Evolutionary conservation across 345 rosid species (phyloP), one percentile per base, ranked within the genome.

Genomic region (Odontarrhena argentea): DNA sequence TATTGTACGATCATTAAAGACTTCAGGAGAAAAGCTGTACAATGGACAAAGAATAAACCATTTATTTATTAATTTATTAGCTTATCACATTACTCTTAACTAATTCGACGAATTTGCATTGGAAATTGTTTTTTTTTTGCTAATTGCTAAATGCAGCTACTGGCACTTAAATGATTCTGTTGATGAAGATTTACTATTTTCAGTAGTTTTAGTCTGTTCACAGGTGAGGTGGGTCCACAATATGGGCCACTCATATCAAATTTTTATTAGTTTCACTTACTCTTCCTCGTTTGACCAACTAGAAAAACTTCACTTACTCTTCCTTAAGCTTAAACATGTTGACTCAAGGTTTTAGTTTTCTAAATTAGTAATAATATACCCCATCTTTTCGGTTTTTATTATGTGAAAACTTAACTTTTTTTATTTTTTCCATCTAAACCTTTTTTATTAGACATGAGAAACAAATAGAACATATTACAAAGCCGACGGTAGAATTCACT

Each of bases 1-100:
- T 54, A 44, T 35, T 13, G 65, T 68, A 57, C 57, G 44, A 10
- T 37, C 35, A 55, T 45, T 24, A 18, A 55, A 55, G 36, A 51
- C 67, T 42, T 69, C 67, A 60, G 44, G 74, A 50, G 67, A 57
- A 56, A 36, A 58, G 63, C 46, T 45, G 55, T 46, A 18, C 22
- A 55, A 34, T 35, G 5, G 42, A 40, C 3, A 55, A 37, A 22
- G 38, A 56, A 18, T 3, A 32, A 43, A 42, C 41, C 1, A 18
- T 18, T 18, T 18, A 18, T 57, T 7, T 2, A 3, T 11, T 6
- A 7, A 11, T 11, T 42, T 35, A 38, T 34, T 32, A 32, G 18
- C n/a, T 7, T 25, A 40, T 58, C 48, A 41, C 40, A 42, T 53
- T 65, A 42, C 10, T 43, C 42, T 28, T 6, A 36, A 26, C 28